Conservation (phyloP, 495 filamentous ascomycete genomes). For the Penicillium robsamsonii region DNA sequence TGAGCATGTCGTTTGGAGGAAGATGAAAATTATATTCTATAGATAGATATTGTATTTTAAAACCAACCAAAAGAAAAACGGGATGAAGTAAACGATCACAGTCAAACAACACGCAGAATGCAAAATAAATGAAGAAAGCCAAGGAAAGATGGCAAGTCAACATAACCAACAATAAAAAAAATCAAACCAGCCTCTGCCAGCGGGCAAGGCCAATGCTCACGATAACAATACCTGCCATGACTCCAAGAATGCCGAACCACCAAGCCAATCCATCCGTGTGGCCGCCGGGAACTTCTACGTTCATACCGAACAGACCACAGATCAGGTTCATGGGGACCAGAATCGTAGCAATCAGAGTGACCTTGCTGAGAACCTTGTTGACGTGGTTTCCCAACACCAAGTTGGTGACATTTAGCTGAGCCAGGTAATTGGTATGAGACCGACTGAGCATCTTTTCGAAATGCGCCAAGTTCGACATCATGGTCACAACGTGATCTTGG, state of each 20-base stretch:
- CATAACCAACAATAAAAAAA: neutral
- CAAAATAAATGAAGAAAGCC: neutral
- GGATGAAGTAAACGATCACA: neutral
- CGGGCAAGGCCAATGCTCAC: constrained; percentile 50
- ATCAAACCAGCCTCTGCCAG: constrained; percentile 43
- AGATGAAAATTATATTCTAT: neutral
- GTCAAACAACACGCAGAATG: neutral
- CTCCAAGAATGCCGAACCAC: constrained; percentile 79
- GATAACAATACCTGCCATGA: constrained; percentile 59
- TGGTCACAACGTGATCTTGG: constrained; percentile 98
- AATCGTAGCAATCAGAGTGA: constrained; percentile 93
- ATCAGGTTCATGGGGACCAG: constrained; percentile 96
- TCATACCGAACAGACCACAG: constrained; percentile 97
- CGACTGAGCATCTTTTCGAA: constrained; percentile 97
- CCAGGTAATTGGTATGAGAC: constrained; percentile 93
- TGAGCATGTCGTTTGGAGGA: neutral
- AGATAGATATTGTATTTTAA: neutral
- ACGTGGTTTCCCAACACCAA: constrained; percentile 76
- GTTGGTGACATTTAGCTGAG: constrained; percentile 88
- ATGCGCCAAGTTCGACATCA: constrained; percentile 93
- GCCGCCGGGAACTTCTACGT: constrained; percentile 76
- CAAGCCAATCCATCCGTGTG: constrained; percentile 55
- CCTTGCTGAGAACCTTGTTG: constrained; percentile 85
- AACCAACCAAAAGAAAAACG: neutral
- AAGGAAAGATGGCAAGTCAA: neutral